A percentile compares a stretch with the other conserved stretches of the same genome.
phyloP scores from a whole-genome alignment of 306 rosid species.

The Sesbania bispinosa region DNA sequence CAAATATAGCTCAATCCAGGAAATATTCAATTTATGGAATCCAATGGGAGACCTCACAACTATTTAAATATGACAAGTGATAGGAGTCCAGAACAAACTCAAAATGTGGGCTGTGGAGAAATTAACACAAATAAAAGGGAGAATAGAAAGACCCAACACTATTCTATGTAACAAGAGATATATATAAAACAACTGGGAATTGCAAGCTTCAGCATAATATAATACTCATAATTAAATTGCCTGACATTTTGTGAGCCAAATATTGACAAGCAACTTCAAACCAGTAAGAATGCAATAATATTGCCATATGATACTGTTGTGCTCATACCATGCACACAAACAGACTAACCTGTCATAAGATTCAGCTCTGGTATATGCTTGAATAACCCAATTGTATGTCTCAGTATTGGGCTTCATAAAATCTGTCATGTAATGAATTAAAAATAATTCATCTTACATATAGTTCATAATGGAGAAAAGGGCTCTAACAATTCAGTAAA shows the following conservation, averaged over 20 bases:
- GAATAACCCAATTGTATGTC: conserved; percentile 98
- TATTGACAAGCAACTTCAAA: not conserved
- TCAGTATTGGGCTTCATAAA: conserved; percentile 93
- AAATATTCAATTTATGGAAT: conserved; percentile 22
- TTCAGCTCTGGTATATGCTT: conserved; percentile 97
- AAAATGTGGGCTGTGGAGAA: conserved; percentile 12
- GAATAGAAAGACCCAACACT: not conserved
- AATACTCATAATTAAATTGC: not conserved
- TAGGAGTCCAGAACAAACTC: conserved; percentile 1
- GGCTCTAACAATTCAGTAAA: not conserved
- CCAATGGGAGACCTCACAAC: not conserved
- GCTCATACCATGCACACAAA: not conserved
- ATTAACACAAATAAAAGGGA: not conserved
- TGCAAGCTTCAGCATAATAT: not conserved
- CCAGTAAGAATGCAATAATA: conserved; percentile 6
- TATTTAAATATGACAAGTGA: not conserved
- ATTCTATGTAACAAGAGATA: not conserved
- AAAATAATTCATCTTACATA: conserved; percentile 23
- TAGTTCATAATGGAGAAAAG: conserved; percentile 26
- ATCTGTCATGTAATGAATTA: conserved; percentile 40
- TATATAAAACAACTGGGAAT: not conserved
- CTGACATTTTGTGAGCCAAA: conserved; percentile 4
- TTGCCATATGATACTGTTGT: not conserved
- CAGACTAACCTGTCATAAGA: conserved; percentile 84
- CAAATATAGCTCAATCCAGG: not conserved